phyloP scores from a whole-genome alignment of 164 flowering plant species.

The Vitis cinerea region DNA sequence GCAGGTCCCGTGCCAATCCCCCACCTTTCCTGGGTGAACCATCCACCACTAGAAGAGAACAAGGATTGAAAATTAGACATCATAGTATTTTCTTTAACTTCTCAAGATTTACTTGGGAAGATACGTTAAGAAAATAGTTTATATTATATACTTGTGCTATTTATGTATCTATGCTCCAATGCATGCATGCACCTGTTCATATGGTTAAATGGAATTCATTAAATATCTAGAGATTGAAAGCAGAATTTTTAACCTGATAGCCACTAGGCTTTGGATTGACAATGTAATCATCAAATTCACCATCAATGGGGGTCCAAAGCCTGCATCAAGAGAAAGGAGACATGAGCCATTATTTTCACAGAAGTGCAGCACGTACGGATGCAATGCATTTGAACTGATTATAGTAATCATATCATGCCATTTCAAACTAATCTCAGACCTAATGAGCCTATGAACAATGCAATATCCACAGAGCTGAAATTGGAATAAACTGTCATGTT shows the following conservation, averaged over 20 bases:
- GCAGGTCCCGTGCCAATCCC: too few relatives aligned
- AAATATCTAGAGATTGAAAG: too few relatives aligned
- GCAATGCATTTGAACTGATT: neutral
- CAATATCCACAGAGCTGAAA: neutral
- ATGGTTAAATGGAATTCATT: too few relatives aligned
- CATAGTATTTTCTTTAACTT: too few relatives aligned
- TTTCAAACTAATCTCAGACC: neutral
- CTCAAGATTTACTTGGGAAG: neutral
- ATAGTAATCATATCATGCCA: neutral
- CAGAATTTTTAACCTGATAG: slow-evolving; percentile 64
- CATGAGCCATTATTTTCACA: neutral
- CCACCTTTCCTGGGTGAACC: too few relatives aligned
- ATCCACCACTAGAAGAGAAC: too few relatives aligned
- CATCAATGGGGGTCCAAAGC: slow-evolving; percentile 92
- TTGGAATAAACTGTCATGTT: neutral
- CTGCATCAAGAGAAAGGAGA: slow-evolving; percentile 39
- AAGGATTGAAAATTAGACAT: too few relatives aligned
- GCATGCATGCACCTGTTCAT: neutral
- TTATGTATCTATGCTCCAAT: neutral
- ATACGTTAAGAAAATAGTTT: neutral
- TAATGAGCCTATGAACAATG: neutral
- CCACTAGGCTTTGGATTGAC: slow-evolving; percentile 97
- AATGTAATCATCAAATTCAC: slow-evolving; percentile 95
- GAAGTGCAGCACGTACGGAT: neutral
- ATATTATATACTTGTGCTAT: neutral